These are phyloP conservation scores for Clarireedia paspali DNA, from an alignment of 2,329 filamentous ascomycete species.

Conservation along the genomic window DNA sequence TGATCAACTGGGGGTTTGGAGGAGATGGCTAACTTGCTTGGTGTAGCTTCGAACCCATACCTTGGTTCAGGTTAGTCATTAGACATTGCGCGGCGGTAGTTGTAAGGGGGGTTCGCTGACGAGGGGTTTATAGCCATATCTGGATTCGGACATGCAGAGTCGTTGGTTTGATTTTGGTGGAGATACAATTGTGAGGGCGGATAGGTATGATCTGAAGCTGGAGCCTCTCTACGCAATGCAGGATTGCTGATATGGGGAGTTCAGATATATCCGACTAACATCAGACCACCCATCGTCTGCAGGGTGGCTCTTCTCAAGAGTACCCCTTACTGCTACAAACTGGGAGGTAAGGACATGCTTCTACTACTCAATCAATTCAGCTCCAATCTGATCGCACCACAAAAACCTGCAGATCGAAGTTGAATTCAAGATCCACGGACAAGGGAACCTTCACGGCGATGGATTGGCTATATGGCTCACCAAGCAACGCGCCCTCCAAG, in stretches of 20 bases:
- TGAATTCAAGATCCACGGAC: slow-evolving; percentile 89
- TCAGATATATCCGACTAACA: slow-evolving; percentile 84
- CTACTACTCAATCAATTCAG: background rate
- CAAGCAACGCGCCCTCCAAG: slow-evolving; percentile 74
- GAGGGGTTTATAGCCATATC: slow-evolving; percentile 62
- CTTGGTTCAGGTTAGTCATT: slow-evolving; percentile 58
- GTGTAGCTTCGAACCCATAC: slow-evolving; percentile 78
- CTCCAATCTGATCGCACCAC: slow-evolving; percentile 1
- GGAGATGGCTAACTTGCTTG: slow-evolving; percentile 10
- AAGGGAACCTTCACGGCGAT: slow-evolving; percentile 86
- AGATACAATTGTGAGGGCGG: slow-evolving; percentile 74
- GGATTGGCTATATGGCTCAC: slow-evolving; percentile 98
- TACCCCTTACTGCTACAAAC: slow-evolving; percentile 93
- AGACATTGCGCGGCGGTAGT: background rate
- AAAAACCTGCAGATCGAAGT: slow-evolving; percentile 60
- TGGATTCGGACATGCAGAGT: slow-evolving; percentile 96
- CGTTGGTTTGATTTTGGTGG: slow-evolving; percentile 99
- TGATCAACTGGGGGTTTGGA: background rate
- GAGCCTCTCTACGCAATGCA: background rate
- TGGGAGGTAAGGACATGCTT: slow-evolving; percentile 60
- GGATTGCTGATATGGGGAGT: slow-evolving; percentile 20
- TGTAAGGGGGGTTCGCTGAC: slow-evolving; percentile 9
- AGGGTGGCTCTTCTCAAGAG: slow-evolving; percentile 89
- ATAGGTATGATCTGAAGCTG: slow-evolving; percentile 45
- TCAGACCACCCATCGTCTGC: slow-evolving; percentile 84